Evolutionary conservation across 768 basidiomycete genomes (phyloP).

Genomic region (Amanita exitialis): DNA sequence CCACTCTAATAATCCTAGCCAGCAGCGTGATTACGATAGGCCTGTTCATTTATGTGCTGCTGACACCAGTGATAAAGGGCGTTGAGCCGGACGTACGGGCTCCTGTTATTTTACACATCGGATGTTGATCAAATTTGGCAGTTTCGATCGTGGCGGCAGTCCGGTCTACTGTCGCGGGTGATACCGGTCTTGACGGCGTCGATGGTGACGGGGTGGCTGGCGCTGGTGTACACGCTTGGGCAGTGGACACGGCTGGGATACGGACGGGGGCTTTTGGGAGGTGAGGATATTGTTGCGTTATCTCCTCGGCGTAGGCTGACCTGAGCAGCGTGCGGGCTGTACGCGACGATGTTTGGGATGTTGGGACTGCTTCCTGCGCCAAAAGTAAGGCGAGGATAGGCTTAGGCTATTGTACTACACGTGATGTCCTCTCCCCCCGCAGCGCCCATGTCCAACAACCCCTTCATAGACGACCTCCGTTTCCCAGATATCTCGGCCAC

Average conservation of each 20-base stretch:
- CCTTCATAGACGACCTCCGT: conserved; percentile 55
- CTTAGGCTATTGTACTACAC: not conserved
- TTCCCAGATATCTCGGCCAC: conserved; percentile 51
- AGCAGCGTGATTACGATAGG: conserved; percentile 51
- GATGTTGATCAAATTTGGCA: conserved; percentile 15
- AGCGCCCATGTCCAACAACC: conserved; percentile 47
- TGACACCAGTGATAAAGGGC: conserved; percentile 58
- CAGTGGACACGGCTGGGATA: conserved; percentile 61
- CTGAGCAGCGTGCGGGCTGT: conserved; percentile 52
- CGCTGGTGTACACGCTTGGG: conserved; percentile 52
- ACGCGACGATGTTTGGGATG: conserved; percentile 63
- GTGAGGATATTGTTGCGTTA: conserved; percentile 23
- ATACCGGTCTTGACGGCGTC: conserved; percentile 64
- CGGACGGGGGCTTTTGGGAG: conserved; percentile 50
- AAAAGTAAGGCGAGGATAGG: conserved; percentile 22
- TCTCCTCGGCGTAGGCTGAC: not conserved
- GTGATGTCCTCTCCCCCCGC: conserved; percentile 2
- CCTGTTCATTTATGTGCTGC: conserved; percentile 65
- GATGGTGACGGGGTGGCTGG: conserved; percentile 61
- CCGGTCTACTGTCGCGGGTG: conserved; percentile 53
- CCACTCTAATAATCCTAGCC: conserved; percentile 41
- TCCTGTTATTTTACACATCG: not conserved
- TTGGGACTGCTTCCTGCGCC: conserved; percentile 66
- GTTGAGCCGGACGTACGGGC: conserved; percentile 58
- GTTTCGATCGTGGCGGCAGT: conserved; percentile 71